These are phyloP conservation scores for Passiflora organensis DNA, from an alignment of 345 rosid genomes.

Conservation along the genomic window DNA sequence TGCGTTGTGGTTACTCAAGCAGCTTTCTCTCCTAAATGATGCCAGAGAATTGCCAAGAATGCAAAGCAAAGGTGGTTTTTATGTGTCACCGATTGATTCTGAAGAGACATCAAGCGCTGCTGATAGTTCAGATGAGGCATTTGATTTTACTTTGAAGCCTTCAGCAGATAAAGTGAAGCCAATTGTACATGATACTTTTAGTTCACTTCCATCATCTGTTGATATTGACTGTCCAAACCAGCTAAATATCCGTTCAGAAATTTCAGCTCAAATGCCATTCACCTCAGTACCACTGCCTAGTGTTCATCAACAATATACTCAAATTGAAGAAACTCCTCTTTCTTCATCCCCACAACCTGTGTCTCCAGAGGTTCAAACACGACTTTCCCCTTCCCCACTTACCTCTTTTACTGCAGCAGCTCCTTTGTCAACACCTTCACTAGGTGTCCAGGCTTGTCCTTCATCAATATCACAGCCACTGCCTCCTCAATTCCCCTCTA, in stretches of 20 bases:
- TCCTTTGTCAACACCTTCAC: too few species aligned
- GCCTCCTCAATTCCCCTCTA: constrained; percentile 15
- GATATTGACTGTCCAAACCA: constrained; percentile 40
- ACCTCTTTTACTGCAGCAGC: constrained; percentile 13
- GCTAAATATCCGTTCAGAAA: constrained; percentile 30
- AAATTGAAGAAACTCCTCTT: constrained; percentile 27
- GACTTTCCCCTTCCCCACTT: constrained; percentile 23
- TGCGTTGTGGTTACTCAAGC: constrained; percentile 90
- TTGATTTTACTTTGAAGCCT: constrained; percentile 45
- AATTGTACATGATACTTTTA: constrained; percentile 8
- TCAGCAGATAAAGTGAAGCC: constrained; percentile 23
- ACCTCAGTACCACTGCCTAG: constrained; percentile 25
- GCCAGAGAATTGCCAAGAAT: constrained; percentile 73
- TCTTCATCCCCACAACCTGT: constrained; percentile 22
- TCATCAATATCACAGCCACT: constrained; percentile 15
- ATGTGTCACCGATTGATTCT: constrained; percentile 67
- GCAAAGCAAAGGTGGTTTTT: constrained; percentile 59
- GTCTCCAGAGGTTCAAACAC: constrained; percentile 8
- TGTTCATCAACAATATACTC: constrained; percentile 25
- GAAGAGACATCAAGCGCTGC: constrained; percentile 91
- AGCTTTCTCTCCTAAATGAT: constrained; percentile 78
- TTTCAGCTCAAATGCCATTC: constrained; percentile 29
- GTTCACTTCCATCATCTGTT: constrained; percentile 29
- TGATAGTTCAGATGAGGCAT: constrained; percentile 95
- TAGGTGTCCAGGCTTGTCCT: constrained; percentile 12